Base-by-base conservation (phyloP, 805 yeast species). In the Candida morakotiae region DNA sequence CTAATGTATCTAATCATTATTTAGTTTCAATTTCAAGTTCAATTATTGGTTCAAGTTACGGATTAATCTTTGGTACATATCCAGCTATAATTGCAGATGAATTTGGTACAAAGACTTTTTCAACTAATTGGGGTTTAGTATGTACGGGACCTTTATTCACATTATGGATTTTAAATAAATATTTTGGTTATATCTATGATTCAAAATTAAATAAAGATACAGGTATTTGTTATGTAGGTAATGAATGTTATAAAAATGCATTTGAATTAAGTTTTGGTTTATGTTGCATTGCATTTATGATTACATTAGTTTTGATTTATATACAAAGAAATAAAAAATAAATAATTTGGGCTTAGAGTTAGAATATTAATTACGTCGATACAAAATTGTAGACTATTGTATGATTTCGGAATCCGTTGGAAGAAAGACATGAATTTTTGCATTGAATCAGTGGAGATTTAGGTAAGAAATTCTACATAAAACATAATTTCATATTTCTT, bases 71-170 rank as follows among this genome's bases (percentile, higher is more conserved):
- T 60, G 91, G 91, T 0, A 75, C 82, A 0, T 80, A 79, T 53
- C 94, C 94, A 3, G 83, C 89, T 1, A 69, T 82, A 2, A 69
- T 83, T 20, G 88, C 88, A 0, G 94, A 84, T 44, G 62, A 68
- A 10, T 83, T 82, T 60, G 89, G 89, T 2, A 72, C 85, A 0
- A 67, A 60, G 5, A 72, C 78, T 0, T 84, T 82, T 53, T 78
- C 87, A 16, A 81, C 89, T 0, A 69, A 81, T 1, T 84, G 93
- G 91, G 87, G 91, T 0, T 59, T 83, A 28, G 58, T 78, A 11
- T 81, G 88, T 17, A 79, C 87, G 0, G 89, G 89, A 6, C 87
- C 87, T 1, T 58, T 82, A 15, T 31, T 76, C 3, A 62, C 75
- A 0, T 71, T 83, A 28, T 76, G 74, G 47, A 35, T 66, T 2